These are phyloP conservation scores for Amaranthus cruentus DNA, from an alignment of 148 eudicot species.

Conservation along the genomic window DNA sequence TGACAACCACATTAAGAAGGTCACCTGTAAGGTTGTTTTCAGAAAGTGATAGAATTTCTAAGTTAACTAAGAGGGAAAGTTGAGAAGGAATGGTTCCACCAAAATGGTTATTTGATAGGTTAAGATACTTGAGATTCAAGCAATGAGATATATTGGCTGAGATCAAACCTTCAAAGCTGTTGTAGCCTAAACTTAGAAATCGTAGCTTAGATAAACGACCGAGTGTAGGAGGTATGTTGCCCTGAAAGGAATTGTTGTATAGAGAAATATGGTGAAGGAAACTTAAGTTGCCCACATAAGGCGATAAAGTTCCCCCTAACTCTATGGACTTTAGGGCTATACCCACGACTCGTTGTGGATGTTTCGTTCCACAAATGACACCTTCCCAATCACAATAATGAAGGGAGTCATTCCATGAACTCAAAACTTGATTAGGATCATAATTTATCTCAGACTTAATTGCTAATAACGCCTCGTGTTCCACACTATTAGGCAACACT, in stretches of 20 bases:
- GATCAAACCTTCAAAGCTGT: conserved; percentile 11
- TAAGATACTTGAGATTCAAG: neutral
- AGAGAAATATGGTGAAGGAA: conserved; percentile 4
- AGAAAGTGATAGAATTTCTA: neutral
- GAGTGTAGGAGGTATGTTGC: conserved; percentile 19
- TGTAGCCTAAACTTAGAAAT: neutral
- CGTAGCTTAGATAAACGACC: conserved; percentile 12
- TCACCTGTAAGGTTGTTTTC: neutral
- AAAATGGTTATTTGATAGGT: conserved; percentile 4
- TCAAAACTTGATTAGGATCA: conserved; percentile 12
- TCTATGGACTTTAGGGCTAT: neutral
- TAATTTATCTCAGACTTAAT: conserved; percentile 6
- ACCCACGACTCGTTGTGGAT: neutral
- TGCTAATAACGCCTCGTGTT: too few species aligned
- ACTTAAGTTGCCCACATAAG: neutral
- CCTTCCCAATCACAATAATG: conserved; percentile 17
- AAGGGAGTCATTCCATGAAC: conserved; percentile 3
- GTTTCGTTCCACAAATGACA: conserved; percentile 6
- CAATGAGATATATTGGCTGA: conserved; percentile 13
- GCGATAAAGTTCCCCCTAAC: conserved; percentile 13
- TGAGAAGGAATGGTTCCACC: conserved; percentile 15
- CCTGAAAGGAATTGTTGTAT: neutral
- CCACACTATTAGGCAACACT: neutral
- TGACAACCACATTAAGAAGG: neutral
- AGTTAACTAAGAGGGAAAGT: conserved; percentile 11